Conservation (phyloP, 495 filamentous ascomycete genomes). For the Trichocladium antarcticum region DNA sequence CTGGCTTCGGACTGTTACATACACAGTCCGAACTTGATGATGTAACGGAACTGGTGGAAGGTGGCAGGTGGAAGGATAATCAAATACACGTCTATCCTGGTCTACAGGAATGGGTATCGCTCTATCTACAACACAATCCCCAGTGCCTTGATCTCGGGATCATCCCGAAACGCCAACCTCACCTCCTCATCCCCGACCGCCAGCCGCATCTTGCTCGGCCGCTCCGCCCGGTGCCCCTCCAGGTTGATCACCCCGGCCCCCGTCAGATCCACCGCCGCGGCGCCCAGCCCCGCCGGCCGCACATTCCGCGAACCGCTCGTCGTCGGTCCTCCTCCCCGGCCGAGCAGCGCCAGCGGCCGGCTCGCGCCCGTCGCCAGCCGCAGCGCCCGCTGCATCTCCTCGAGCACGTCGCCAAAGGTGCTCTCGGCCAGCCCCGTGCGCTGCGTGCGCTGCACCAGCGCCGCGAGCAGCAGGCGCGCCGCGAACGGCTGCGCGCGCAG, state of each 20-base stretch:
- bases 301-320: slow-evolving; percentile 7
- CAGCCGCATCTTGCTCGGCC: slow-evolving; percentile 76
- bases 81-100: not conserved
- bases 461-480: slow-evolving; percentile 74
- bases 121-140: slow-evolving; percentile 35
- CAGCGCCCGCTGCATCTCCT: slow-evolving; percentile 69
- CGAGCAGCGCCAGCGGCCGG: slow-evolving; percentile 26
- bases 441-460: slow-evolving; percentile 64
- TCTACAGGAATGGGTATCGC: slow-evolving; percentile 1
- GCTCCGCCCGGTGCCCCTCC: slow-evolving; percentile 65
- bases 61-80: no score
- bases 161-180: slow-evolving; percentile 72
- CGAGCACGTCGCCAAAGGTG: slow-evolving; percentile 77
- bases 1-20: no score
- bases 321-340: no score
- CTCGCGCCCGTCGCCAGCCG: slow-evolving; percentile 42
- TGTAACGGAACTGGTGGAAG: no score
- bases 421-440: slow-evolving; percentile 79
- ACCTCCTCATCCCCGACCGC: slow-evolving; percentile 86
- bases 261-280: slow-evolving; percentile 67
- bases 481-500: slow-evolving; percentile 70
- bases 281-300: slow-evolving; percentile 55
- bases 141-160: slow-evolving; percentile 71
- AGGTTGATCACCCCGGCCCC: slow-evolving; percentile 80
- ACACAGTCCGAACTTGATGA: no score